phyloP scores from a whole-genome alignment of 768 basidiomycete species.

The Lepiota venenata region DNA sequence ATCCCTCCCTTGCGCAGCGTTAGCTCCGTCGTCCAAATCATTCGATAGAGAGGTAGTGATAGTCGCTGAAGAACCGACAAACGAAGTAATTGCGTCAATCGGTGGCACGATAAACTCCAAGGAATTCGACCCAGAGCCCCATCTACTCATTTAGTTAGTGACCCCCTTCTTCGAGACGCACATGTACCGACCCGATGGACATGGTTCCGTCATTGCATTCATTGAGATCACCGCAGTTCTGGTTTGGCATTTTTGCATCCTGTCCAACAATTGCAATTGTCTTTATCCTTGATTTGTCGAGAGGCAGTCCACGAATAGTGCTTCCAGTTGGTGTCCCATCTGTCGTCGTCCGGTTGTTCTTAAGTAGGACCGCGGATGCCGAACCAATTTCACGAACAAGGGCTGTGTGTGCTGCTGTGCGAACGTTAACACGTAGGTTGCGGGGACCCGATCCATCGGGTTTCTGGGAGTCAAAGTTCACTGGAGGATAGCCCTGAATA shows the following conservation, averaged over 20 bases:
- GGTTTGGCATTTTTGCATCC: conserved; percentile 50
- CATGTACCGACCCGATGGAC: conserved; percentile 51
- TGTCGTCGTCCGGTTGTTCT: conserved; percentile 49
- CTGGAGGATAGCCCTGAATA: conserved; percentile 38
- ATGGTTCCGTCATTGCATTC: conserved; percentile 58
- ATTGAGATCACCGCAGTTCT: conserved; percentile 43
- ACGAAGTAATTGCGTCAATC: conserved; percentile 40
- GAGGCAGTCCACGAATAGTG: conserved; percentile 39
- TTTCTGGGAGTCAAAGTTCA: conserved; percentile 44
- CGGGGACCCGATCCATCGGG: conserved; percentile 41
- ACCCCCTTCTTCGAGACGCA: neutral
- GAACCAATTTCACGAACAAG: conserved; percentile 62
- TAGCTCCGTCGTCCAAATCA: conserved; percentile 32
- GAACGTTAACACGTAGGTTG: conserved; percentile 41
- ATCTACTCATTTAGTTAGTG: conserved; percentile 22
- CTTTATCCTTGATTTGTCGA: conserved; percentile 45
- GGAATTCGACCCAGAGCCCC: conserved; percentile 50
- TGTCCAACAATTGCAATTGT: conserved; percentile 59
- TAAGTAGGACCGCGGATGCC: conserved; percentile 64
- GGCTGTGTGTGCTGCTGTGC: conserved; percentile 41
- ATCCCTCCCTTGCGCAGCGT: conserved; percentile 45
- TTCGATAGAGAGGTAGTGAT: conserved; percentile 44
- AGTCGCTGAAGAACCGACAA: conserved; percentile 33
- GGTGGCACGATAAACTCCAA: conserved; percentile 44
- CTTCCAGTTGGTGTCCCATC: conserved; percentile 29